Evolutionary conservation across 2,329 filamentous ascomycete genomes (phyloP).

Genomic region (Dothistroma septosporum): DNA sequence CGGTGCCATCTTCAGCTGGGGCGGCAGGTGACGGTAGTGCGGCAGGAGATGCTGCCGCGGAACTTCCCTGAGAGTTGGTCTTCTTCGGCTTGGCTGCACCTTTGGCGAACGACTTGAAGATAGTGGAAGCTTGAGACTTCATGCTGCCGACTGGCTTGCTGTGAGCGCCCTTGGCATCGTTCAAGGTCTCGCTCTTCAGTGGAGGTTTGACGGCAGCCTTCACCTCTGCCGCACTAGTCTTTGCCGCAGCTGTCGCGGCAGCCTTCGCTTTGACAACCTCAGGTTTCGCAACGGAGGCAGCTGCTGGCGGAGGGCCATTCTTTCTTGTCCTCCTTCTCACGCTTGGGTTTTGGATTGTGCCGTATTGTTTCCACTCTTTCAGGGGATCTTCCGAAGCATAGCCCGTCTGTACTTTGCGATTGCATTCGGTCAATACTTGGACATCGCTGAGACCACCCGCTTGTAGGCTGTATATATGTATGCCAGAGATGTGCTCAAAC

Average conservation of each 20-base stretch:
- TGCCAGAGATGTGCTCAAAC: slow-evolving; percentile 69
- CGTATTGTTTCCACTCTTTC: slow-evolving; percentile 59
- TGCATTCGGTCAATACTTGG: slow-evolving; percentile 66
- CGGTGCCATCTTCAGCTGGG: slow-evolving; percentile 26
- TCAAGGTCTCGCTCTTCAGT: slow-evolving; percentile 22
- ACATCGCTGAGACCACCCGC: slow-evolving; percentile 63
- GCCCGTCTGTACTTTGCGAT: slow-evolving; percentile 57
- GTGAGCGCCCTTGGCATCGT: slow-evolving; percentile 38
- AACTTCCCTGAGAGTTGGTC: slow-evolving; percentile 38
- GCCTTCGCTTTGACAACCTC: slow-evolving; percentile 17
- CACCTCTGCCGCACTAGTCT: slow-evolving; percentile 13
- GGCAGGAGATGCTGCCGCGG: slow-evolving; percentile 35
- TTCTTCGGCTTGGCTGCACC: slow-evolving; percentile 51
- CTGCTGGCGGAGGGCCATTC: slow-evolving; percentile 38
- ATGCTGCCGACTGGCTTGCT: slow-evolving; percentile 48
- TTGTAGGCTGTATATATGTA: slow-evolving; percentile 84
- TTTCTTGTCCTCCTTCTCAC: slow-evolving; percentile 52
- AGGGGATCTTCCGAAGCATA: slow-evolving; percentile 57
- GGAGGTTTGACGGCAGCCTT: slow-evolving; percentile 21
- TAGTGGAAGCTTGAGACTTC: slow-evolving; percentile 55
- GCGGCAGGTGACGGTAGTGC: slow-evolving; percentile 36
- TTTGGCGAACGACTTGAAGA: slow-evolving; percentile 79
- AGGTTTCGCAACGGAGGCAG: slow-evolving; percentile 25
- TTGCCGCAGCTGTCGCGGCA: slow-evolving; percentile 11
- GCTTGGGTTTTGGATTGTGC: slow-evolving; percentile 69